A percentile compares a stretch with the other conserved stretches of the same genome.
Conservation (phyloP, 176 grass and related monocot genomes). For the Eragrostis curvula region DNA sequence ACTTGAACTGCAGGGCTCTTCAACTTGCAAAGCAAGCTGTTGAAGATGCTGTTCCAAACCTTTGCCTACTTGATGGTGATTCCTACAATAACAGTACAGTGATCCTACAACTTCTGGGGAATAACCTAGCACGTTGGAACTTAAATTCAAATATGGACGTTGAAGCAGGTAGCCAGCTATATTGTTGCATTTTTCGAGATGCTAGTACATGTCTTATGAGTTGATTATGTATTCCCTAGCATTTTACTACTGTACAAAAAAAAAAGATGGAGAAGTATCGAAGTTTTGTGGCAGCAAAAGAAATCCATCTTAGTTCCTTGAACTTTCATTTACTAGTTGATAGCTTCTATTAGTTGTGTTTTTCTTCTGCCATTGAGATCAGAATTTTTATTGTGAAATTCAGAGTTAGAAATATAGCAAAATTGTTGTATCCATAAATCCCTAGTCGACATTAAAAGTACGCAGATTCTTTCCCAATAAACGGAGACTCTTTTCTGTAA, state of each 20-base stretch:
- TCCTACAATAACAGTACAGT: background rate
- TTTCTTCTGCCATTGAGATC: background rate
- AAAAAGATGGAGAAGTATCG: no score
- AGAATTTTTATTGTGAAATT: background rate
- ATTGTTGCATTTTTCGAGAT: background rate
- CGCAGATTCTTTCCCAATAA: no score
- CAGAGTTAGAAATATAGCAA: background rate
- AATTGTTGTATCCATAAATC: background rate
- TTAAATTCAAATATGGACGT: background rate
- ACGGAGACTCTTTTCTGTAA: no score
- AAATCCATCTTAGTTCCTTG: background rate
- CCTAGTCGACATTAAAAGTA: no score
- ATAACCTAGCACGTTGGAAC: background rate
- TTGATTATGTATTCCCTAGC: background rate
- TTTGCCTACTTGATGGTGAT: background rate
- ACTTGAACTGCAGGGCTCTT: background rate
- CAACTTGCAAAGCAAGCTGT: background rate
- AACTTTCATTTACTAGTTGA: background rate
- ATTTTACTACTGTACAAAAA: no score
- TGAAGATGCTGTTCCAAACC: background rate
- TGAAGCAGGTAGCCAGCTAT: background rate
- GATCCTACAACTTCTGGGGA: background rate
- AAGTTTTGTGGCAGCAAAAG: background rate
- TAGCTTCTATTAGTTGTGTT: background rate
- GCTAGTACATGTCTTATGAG: background rate